Evolutionary conservation across 1,284 basidiomycete genomes (phyloP).

Genomic region (Apiotrichum siamense): DNA sequence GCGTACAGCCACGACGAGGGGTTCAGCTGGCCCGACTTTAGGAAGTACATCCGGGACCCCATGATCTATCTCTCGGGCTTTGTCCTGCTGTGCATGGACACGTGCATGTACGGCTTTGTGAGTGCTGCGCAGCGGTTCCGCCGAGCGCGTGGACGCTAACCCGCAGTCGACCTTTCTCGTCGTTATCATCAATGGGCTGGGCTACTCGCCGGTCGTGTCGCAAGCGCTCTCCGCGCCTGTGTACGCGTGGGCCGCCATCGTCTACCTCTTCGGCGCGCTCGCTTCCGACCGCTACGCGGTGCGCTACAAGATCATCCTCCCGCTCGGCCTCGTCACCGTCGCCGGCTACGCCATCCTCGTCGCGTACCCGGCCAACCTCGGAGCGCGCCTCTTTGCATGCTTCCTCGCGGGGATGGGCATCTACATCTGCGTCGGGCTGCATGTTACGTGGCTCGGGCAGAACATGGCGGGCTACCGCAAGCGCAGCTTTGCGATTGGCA

Average conservation of each 20-base stretch:
- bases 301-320: slow-evolving; percentile 6
- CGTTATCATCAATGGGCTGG: slow-evolving; percentile 18
- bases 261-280: slow-evolving; percentile 17
- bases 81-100: slow-evolving; percentile 29
- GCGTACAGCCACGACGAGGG: slow-evolving; percentile 9
- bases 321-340: slow-evolving; percentile 2
- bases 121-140: neutral
- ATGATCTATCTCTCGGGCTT: slow-evolving; percentile 13
- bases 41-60: slow-evolving; percentile 6
- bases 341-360: slow-evolving; percentile 24
- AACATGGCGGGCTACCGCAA: slow-evolving; percentile 22
- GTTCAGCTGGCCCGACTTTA: slow-evolving; percentile 9
- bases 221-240: slow-evolving; percentile 23
- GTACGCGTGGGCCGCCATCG: slow-evolving; percentile 11
- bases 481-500: slow-evolving; percentile 21
- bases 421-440: slow-evolving; percentile 22
- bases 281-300: slow-evolving; percentile 8
- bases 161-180: slow-evolving; percentile 20
- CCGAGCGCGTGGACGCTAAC: neutral
- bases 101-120: slow-evolving; percentile 18
- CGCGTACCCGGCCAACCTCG: slow-evolving; percentile 6
- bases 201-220: slow-evolving; percentile 11
- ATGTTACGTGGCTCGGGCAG: slow-evolving; percentile 21
- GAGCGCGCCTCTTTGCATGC: slow-evolving; percentile 19
- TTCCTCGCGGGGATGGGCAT: slow-evolving; percentile 22